These are phyloP conservation scores for Fraxinus anomala DNA, from an alignment of 257 asterid species.

Conservation along the genomic window DNA sequence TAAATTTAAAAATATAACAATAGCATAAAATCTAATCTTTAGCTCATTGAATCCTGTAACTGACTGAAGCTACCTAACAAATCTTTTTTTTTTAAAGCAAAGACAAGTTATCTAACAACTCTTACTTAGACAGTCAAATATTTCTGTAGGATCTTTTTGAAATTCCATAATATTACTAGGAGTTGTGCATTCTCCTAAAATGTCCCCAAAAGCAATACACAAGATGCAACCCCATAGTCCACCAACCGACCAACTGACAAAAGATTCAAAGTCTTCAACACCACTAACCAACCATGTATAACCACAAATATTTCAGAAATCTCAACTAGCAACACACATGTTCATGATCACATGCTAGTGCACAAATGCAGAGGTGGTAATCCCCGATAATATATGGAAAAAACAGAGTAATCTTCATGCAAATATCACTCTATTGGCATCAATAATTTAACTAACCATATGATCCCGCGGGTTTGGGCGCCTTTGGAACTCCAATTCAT, in stretches of 20 bases:
- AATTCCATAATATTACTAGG: background rate
- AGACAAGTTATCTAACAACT: background rate
- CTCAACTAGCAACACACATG: background rate
- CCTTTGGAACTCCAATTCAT: slow-evolving; percentile 92
- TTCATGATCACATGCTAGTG: background rate
- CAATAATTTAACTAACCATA: slow-evolving; percentile 52
- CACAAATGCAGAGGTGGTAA: slow-evolving; percentile 12
- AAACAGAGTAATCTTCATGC: slow-evolving; percentile 8
- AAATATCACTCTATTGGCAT: background rate
- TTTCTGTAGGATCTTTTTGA: background rate
- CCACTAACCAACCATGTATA: slow-evolving; percentile 13
- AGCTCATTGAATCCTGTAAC: background rate
- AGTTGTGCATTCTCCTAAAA: background rate
- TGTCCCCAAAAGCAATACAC: slow-evolving; percentile 8
- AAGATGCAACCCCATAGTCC: background rate
- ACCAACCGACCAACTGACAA: slow-evolving; percentile 9
- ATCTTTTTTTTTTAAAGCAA: no score
- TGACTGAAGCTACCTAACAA: background rate
- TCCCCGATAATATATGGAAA: slow-evolving; percentile 19
- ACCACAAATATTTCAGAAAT: background rate
- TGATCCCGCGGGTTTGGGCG: slow-evolving; percentile 93
- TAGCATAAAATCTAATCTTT: background rate
- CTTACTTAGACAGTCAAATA: background rate
- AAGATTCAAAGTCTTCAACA: slow-evolving; percentile 6
- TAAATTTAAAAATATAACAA: background rate